Evolutionary conservation across 768 basidiomycete genomes (phyloP), one percentile per base, ranked within the genome.

Genomic region (Suillus alpinus): DNA sequence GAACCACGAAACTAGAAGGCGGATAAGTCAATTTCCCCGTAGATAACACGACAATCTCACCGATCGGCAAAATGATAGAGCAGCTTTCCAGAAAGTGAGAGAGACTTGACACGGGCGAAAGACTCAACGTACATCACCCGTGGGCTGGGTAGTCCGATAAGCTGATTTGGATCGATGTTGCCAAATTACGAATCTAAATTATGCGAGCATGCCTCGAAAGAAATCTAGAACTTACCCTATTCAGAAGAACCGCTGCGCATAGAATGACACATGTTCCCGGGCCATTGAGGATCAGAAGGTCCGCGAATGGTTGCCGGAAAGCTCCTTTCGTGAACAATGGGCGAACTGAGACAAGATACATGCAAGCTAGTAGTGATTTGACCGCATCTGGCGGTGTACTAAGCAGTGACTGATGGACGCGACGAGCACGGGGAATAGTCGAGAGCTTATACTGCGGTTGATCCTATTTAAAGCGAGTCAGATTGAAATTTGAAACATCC

Each of bases 241-340:
- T 89, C 46, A 93, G 59, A 69, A 86, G 88, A 14, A 86, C 82
- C 0, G 90, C 86, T 16, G 83, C 61, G 60, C 89, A 92, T 6
- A 98, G 79, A 6, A 89, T 77, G 37, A 95, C 85, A 70, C 93
- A 95, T 6, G 96, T 98, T 16, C 97, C 96, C 0, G 97, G 97
- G 1, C 97, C 97, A 72, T 98, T 98, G 32, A 98, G 74, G 56
- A 99, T 76, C 53, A 99, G 78, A 32, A 93, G 76, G 60, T 98
- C 94, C 31, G 86, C 83, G 67, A 86, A 85, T 4, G 76, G 61
- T 10, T 65, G 41, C 64, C 68, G 29, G 52, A 62, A 34, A 55
- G 53, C 18, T n/a, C 40, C 51, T 49, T 16, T 55, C 56, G 52
- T 62, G 68, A 79, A 62, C 9, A 86, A 60, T 2, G 89, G 90